Evolutionary conservation across 768 basidiomycete species (phyloP).

Genomic region (Pleurotus platypus): DNA sequence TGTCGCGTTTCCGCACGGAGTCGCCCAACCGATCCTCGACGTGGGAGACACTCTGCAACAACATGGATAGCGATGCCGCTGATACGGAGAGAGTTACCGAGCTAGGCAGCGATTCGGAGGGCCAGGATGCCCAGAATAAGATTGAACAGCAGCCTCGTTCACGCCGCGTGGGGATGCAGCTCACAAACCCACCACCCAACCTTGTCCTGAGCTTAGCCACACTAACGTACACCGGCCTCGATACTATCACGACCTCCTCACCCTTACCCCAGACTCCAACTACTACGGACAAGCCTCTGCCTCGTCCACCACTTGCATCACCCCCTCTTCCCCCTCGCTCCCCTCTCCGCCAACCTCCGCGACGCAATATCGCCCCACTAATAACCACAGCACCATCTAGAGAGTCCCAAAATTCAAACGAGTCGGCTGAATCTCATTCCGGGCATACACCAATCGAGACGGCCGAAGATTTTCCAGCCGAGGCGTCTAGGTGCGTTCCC

Average conservation of each 20-base stretch:
- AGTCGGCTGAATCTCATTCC: slow-evolving; percentile 5
- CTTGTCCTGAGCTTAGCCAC: slow-evolving; percentile 7
- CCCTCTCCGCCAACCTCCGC: slow-evolving; percentile 20
- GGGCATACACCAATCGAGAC: slow-evolving; percentile 17
- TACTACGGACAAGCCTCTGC: background rate
- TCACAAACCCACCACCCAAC: slow-evolving; percentile 6
- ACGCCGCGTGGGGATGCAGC: slow-evolving; percentile 7
- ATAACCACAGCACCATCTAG: slow-evolving; percentile 14
- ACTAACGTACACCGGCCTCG: slow-evolving; percentile 4
- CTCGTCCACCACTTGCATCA: slow-evolving; percentile 7
- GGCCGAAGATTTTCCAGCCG: slow-evolving; percentile 4
- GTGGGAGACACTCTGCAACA: background rate
- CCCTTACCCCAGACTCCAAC: background rate
- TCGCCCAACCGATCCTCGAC: background rate
- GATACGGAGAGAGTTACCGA: background rate
- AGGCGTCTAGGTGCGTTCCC: slow-evolving; percentile 2
- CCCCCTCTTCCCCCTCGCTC: slow-evolving; percentile 21
- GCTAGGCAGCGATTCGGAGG: background rate
- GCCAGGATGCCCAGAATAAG: background rate
- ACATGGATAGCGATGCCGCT: slow-evolving; percentile 4
- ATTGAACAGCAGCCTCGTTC: slow-evolving; percentile 8
- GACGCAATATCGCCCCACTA: slow-evolving; percentile 7
- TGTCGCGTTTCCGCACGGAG: background rate
- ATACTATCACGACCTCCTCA: slow-evolving; percentile 2
- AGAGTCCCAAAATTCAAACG: background rate